Base-by-base conservation (phyloP, 1,139 yeast species). In the Kodamaea alishanica region DNA sequence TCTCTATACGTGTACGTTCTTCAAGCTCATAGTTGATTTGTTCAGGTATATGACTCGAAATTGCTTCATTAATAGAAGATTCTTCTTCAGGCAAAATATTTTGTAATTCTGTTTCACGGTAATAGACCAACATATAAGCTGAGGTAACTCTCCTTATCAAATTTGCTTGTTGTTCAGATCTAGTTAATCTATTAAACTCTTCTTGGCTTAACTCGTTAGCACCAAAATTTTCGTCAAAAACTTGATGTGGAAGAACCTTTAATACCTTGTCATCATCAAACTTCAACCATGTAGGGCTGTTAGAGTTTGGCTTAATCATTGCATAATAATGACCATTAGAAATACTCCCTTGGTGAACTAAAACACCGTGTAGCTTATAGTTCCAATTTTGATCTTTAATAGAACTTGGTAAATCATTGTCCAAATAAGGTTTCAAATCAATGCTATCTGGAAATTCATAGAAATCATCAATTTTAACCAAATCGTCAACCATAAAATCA, bases 321-420 rank as follows among this genome's bases (percentile, higher is more conserved):
- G 98, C 94, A 57, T 92, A 92, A 60, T 92, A 92, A 57, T 92
- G 99, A 22, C 99, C 99, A 38, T 92, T 87, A 20, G 95, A 86
- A 39, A 92, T 83, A 55, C 90, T 95, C 45, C 99, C 99, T 38
- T 90, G 85, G 58, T 92, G 99, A 6, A 92, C 97, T 43, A 92
- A 70, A 2, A 94, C 98, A 7, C 96, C 97, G 58, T 92, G 97
- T 32, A 92, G 66, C 41, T 80, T 81, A 59, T 92, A 92, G 31
- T 70, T 79, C 81, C 92, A 84, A 39, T 87, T 75, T 46, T 81
- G 82, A 26, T 67, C 57, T 32, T 66, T 64, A 3, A 67, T 61
- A n/a, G 68, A 64, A 2, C 43, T 49, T 2, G 67, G 58, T 32
- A 78, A 63, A 30, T 74, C 79, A 40, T 78, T 80, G 44, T 85